These are phyloP conservation scores for Peterozyma xylosa DNA, from an alignment of 805 yeast genomes.

Conservation along the genomic window DNA sequence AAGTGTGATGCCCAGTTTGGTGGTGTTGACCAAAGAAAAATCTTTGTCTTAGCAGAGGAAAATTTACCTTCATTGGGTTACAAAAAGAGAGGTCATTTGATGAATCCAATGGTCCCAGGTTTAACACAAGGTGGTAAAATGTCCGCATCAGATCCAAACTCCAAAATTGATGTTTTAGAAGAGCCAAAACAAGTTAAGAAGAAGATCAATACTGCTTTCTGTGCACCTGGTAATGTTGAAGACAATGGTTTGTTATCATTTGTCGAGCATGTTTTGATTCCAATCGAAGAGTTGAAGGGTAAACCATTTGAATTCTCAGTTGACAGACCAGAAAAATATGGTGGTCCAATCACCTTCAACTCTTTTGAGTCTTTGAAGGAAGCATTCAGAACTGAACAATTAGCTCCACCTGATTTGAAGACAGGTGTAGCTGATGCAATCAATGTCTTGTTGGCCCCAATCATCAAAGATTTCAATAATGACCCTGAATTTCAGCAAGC, in stretches of 20 bases:
- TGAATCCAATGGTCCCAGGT: conserved; percentile 99
- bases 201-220: conserved; percentile 87
- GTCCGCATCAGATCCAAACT: conserved; percentile 98
- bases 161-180: conserved; percentile 89
- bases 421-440: conserved; percentile 85
- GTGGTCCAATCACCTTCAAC: conserved; percentile 78
- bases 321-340: conserved; percentile 93
- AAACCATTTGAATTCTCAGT: conserved; percentile 56
- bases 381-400: conserved; percentile 65
- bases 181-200: conserved; percentile 82
- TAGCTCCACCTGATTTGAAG: conserved; percentile 92
- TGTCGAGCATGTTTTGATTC: conserved; percentile 75
- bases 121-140: conserved; percentile 94
- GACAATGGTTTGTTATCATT: conserved; percentile 89
- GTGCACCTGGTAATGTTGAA: conserved; percentile 90
- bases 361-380: conserved; percentile 61
- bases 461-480: conserved; percentile 58
- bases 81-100: conserved; percentile 95
- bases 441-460: conserved; percentile 74
- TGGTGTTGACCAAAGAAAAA: conserved; percentile 98
- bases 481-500: conserved; percentile 71
- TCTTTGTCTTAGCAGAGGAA: conserved; percentile 95
- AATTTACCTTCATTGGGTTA: conserved; percentile 80
- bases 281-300: conserved; percentile 74
- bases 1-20: conserved; percentile 94